phyloP scores from a whole-genome alignment of 768 basidiomycete genomes.

The Podaxis sp. region DNA sequence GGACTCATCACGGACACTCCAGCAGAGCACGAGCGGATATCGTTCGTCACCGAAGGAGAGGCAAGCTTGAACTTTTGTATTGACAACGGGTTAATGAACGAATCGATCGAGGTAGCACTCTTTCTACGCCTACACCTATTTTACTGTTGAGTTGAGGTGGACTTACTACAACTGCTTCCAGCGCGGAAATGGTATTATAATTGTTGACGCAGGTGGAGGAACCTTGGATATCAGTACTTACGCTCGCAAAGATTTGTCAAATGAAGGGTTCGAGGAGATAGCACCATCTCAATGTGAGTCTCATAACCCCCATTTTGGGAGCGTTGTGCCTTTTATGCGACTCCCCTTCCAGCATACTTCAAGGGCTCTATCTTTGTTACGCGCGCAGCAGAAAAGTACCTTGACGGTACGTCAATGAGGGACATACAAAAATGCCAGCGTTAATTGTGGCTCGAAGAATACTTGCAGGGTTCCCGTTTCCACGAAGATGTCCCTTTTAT shows the following conservation, averaged over 20 bases:
- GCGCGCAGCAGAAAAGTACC: slow-evolving; percentile 31
- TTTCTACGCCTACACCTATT: background rate
- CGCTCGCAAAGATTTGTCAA: slow-evolving; percentile 20
- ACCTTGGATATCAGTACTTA: slow-evolving; percentile 60
- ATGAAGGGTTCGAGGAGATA: slow-evolving; percentile 40
- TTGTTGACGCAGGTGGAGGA: slow-evolving; percentile 64
- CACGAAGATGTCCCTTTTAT: slow-evolving; percentile 38
- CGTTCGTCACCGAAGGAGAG: slow-evolving; percentile 63
- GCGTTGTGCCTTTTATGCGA: too few species aligned
- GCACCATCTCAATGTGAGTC: slow-evolving; percentile 39
- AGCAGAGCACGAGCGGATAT: slow-evolving; percentile 40
- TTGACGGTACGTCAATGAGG: slow-evolving; percentile 28
- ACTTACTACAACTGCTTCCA: background rate
- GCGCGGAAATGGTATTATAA: slow-evolving; percentile 3
- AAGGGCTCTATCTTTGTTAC: slow-evolving; percentile 50
- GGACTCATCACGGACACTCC: slow-evolving; percentile 43
- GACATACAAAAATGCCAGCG: background rate
- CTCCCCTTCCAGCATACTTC: slow-evolving; percentile 33
- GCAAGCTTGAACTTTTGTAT: slow-evolving; percentile 59
- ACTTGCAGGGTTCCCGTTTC: slow-evolving; percentile 37
- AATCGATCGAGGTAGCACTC: slow-evolving; percentile 20
- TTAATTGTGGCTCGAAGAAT: slow-evolving; percentile 23
- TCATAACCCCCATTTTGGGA: background rate
- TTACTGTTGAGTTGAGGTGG: background rate
- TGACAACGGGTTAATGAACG: slow-evolving; percentile 35